Evolutionary conservation across 1,139 yeast genomes (phyloP).

Genomic region (Blastobotrys persicus): DNA sequence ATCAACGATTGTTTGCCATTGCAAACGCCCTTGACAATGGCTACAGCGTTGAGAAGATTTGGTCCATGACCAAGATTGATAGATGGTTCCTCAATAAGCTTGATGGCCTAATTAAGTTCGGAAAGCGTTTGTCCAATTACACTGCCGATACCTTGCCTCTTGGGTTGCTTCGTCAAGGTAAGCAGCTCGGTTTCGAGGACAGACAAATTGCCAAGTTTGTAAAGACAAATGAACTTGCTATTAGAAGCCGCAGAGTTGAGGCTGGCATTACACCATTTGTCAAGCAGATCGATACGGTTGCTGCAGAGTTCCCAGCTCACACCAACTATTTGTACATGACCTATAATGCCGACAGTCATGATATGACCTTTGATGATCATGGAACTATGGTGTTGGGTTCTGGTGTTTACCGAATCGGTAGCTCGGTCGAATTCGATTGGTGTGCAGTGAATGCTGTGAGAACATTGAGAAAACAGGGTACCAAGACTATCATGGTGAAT

Average conservation of each 20-base stretch:
- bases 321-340: constrained; percentile 95
- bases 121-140: constrained; percentile 57
- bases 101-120: constrained; percentile 66
- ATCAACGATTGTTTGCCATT: constrained; percentile 92
- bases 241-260: constrained; percentile 86
- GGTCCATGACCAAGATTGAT: constrained; percentile 91
- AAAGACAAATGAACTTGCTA: constrained; percentile 88
- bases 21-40: constrained; percentile 88
- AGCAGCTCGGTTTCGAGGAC: constrained; percentile 96
- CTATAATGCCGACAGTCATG: constrained; percentile 89
- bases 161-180: constrained; percentile 72
- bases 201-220: constrained; percentile 91
- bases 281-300: constrained; percentile 97
- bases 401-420: constrained; percentile 93
- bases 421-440: constrained; percentile 95
- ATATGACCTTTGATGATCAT: constrained; percentile 77
- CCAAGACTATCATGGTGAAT: constrained; percentile 94
- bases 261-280: constrained; percentile 89
- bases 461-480: constrained; percentile 82
- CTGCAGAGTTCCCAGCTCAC: constrained; percentile 97
- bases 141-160: constrained; percentile 53
- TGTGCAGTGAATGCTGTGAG: constrained; percentile 95
- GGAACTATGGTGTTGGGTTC: constrained; percentile 91
- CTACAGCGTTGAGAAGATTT: constrained; percentile 87
- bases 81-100: constrained; percentile 95